Evolutionary conservation across 2,329 filamentous ascomycete species (phyloP), one percentile per base, ranked within the genome.

Genomic region (Dothideomycetes sp.): DNA sequence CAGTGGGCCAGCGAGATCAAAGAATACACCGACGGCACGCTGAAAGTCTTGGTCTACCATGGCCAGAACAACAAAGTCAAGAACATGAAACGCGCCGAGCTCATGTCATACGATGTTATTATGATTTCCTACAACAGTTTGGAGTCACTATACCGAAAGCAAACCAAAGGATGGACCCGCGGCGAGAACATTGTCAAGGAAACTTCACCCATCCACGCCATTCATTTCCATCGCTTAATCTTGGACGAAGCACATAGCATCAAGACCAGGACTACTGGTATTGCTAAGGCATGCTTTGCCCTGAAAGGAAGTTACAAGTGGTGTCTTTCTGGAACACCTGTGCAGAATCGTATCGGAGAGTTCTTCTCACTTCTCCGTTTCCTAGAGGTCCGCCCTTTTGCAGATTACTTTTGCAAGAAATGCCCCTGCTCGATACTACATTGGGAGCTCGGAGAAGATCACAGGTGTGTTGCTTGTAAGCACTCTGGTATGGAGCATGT

Each of bases 161-260:
- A 98, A 59, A 81, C 82, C 52, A 94, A 91, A 56, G 91, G 91
- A 1, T 91, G 88, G 70, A 79, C 73, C 49, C 81, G 87, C 43
- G 82, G 84, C 46, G 78, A 84, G 18, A 82, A 83, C 9, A 67
- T 89, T 17, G 72, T 89, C 61, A 94, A 89, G 57, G 84, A 91
- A 60, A 70, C 77, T 36, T 79, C 75, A 2, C 59, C 64, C 22
- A 85, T 98, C 22, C 91, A 98, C 58, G 72, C 81, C 30, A 83
- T 94, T 36, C 66, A 81, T 17, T 98, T 89, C 49, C 89, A 96
- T 57, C 82, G 91, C 19, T 72, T 94, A 43, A 91, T 98, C 40
- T 75, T 98, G 3, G 91, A 98, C 50, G 91, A 98, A 60, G 87
- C 87, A 4, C 87, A 98, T 61, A 89, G 82, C 59, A 96, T 98